These are phyloP conservation scores for Pythium phragmiticola DNA, from an alignment of 352 stramenopile genomes.

Conservation along the genomic window DNA sequence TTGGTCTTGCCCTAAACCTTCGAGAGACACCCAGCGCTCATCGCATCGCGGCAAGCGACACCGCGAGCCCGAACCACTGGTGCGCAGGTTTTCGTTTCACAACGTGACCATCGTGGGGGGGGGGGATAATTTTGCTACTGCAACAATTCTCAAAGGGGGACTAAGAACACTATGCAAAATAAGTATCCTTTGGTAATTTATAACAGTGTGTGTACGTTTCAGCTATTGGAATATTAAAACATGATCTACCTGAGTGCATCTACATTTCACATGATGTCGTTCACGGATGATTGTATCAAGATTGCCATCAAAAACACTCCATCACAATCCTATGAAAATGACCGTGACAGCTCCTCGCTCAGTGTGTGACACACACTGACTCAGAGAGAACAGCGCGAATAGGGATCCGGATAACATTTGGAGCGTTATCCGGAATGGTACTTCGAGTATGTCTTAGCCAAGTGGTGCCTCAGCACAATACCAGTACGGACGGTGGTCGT, in stretches of 20 bases:
- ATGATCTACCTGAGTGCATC: too few species aligned
- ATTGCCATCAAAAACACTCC: neutral
- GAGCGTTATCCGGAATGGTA: too few species aligned
- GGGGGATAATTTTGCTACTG: slow-evolving; percentile 12
- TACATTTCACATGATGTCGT: too few species aligned
- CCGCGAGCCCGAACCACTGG: slow-evolving; percentile 24
- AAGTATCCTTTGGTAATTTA: too few species aligned
- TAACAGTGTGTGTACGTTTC: too few species aligned
- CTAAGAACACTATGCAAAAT: neutral
- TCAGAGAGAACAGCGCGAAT: slow-evolving; percentile 8
- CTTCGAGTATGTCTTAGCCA: too few species aligned
- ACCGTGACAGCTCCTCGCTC: neutral
- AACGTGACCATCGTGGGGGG: slow-evolving; percentile 9
- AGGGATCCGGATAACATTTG: slow-evolving; percentile 9
- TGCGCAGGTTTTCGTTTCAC: neutral
- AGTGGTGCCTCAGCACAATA: too few species aligned
- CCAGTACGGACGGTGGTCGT: neutral
- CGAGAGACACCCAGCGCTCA: slow-evolving; percentile 24
- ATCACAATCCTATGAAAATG: slow-evolving; percentile 11
- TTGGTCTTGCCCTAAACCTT: slow-evolving; percentile 22
- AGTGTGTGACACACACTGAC: neutral
- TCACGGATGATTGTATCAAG: too few species aligned
- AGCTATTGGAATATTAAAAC: too few species aligned
- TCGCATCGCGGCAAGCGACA: slow-evolving; percentile 25
- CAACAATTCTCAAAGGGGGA: too few species aligned